phyloP scores from a whole-genome alignment of 208 protist species.

The Wallacemonas sp. region DNA sequence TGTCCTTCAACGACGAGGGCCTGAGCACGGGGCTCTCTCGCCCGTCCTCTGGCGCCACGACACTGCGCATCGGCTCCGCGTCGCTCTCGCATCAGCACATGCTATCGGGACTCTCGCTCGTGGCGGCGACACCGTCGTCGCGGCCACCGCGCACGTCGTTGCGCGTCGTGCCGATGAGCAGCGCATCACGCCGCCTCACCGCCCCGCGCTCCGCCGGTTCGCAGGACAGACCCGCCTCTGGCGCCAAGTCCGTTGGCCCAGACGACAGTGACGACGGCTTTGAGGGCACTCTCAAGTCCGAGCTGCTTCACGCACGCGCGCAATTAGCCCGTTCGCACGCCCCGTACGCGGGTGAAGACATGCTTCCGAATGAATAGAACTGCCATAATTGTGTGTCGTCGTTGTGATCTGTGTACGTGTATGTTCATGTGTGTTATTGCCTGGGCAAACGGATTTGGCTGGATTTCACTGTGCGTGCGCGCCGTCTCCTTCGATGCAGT shows the following conservation, averaged over 20 bases:
- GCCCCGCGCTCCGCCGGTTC: conserved; percentile 27
- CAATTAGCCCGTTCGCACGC: conserved; percentile 4
- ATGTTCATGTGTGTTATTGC: too few species aligned
- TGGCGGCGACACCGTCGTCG: neutral
- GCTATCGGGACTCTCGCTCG: neutral
- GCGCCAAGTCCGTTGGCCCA: neutral
- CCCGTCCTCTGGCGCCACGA: neutral
- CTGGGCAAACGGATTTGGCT: too few species aligned
- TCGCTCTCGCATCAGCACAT: conserved; percentile 9
- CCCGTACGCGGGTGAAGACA: conserved; percentile 7
- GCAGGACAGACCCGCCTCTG: conserved; percentile 30
- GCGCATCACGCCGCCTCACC: conserved; percentile 9
- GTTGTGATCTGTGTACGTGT: too few species aligned
- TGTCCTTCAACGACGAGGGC: neutral
- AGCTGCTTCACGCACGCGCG: conserved; percentile 4
- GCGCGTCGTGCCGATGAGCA: conserved; percentile 1
- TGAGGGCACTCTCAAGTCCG: conserved; percentile 8
- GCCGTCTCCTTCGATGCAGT: too few species aligned
- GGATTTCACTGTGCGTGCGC: too few species aligned
- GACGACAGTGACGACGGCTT: conserved; percentile 13
- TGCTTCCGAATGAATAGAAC: conserved; percentile 7
- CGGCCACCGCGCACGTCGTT: neutral
- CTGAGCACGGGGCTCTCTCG: conserved; percentile 1
- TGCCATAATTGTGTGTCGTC: too few species aligned
- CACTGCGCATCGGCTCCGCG: conserved; percentile 5